Conservation (phyloP, 1,284 basidiomycete species). For the Wolfiporia cocos region DNA sequence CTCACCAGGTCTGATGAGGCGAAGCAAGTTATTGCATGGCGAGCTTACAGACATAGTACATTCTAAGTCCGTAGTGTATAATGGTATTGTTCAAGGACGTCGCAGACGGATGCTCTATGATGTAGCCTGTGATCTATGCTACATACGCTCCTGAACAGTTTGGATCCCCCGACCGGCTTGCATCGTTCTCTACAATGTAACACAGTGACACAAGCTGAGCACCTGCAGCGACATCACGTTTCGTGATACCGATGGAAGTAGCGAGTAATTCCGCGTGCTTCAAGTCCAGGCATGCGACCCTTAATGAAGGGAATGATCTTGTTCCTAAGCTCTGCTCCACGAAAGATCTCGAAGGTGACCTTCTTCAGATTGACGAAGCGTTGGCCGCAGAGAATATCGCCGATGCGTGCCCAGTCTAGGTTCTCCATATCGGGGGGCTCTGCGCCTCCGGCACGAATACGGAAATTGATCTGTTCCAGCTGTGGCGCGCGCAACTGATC, state of each 20-base stretch:
- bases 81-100: too few species aligned
- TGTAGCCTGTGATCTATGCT: too few species aligned
- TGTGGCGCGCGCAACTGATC: constrained; percentile 7
- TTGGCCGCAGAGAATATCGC: constrained; percentile 3
- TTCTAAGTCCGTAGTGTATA: too few species aligned
- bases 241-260: constrained; percentile 1
- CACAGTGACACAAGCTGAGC: too few species aligned
- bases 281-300: constrained; percentile 4
- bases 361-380: constrained; percentile 11
- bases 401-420: constrained; percentile 13
- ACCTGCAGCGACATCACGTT: too few species aligned
- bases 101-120: too few species aligned
- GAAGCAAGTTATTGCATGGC: too few species aligned
- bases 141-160: too few species aligned
- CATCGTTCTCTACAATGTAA: too few species aligned
- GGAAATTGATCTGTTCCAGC: constrained; percentile 14
- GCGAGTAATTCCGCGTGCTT: constrained; percentile 3
- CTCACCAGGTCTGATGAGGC: too few species aligned
- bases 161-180: too few species aligned
- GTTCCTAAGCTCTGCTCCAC: constrained; percentile 3
- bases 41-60: too few species aligned
- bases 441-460: constrained; percentile 8
- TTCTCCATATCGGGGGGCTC: constrained; percentile 1
- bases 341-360: constrained; percentile 11
- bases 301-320: constrained; percentile 6